Evolutionary conservation across 148 eudicot genomes (phyloP).

Genomic region (Agrostemma githago): DNA sequence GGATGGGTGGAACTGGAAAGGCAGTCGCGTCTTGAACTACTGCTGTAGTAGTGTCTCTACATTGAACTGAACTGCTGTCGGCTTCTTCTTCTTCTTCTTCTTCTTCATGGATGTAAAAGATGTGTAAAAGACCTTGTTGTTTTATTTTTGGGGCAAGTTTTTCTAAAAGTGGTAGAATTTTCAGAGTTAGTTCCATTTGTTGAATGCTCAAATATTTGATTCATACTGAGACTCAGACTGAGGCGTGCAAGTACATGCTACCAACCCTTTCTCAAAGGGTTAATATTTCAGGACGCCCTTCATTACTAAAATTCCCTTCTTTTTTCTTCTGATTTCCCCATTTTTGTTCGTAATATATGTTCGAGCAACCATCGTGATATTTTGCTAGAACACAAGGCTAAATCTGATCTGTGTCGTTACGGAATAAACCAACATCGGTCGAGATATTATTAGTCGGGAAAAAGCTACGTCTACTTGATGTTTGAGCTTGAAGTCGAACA

Average conservation of each 20-base stretch:
- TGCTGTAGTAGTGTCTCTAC: slow-evolving; percentile 5
- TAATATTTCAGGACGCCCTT: background rate
- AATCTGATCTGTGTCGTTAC: too few relatives aligned
- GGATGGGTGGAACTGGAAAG: too few relatives aligned
- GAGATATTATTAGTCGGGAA: too few relatives aligned
- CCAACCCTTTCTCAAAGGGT: background rate
- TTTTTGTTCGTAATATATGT: too few relatives aligned
- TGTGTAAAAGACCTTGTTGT: slow-evolving; percentile 17
- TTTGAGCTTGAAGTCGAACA: too few relatives aligned
- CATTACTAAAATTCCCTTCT: background rate
- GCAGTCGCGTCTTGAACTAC: background rate
- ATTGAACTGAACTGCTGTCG: slow-evolving; percentile 12
- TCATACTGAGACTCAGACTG: background rate
- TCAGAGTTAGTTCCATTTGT: slow-evolving; percentile 10
- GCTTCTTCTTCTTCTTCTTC: background rate
- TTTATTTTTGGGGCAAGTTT: background rate
- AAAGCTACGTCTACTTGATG: too few relatives aligned
- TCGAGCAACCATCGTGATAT: too few relatives aligned
- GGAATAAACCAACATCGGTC: too few relatives aligned
- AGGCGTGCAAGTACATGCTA: too few relatives aligned
- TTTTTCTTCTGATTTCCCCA: background rate
- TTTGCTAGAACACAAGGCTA: too few relatives aligned
- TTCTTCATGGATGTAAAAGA: slow-evolving; percentile 28
- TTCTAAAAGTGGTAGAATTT: background rate
- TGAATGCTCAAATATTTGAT: background rate